Conservation (phyloP, 2,329 filamentous ascomycete species). For the Alternaria consortialis region DNA sequence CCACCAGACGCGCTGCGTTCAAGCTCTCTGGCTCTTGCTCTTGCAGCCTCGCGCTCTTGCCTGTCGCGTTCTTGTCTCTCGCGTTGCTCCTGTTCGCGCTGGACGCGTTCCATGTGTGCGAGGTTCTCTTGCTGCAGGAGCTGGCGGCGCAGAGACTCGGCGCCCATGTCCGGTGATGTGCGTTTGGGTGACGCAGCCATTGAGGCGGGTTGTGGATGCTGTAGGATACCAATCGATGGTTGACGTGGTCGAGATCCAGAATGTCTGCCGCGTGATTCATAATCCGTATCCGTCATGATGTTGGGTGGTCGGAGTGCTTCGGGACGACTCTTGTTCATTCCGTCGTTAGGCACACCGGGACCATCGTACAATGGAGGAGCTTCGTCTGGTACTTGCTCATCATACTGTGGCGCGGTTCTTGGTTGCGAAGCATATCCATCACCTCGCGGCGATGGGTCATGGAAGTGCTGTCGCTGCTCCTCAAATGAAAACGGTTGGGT, state of each 20-base stretch:
- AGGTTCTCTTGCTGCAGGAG: conserved; percentile 46
- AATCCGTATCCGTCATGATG: conserved; percentile 35
- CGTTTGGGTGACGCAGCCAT: conserved; percentile 52
- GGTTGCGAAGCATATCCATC: conserved; percentile 17
- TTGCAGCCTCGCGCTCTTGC: conserved; percentile 39
- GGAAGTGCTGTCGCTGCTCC: conserved; percentile 23
- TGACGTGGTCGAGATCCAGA: conserved; percentile 41
- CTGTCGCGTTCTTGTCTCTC: conserved; percentile 37
- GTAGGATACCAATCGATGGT: conserved; percentile 44
- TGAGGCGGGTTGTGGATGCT: conserved; percentile 50
- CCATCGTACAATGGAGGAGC: conserved; percentile 48
- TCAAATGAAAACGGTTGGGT: conserved; percentile 17
- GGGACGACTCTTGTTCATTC: conserved; percentile 42
- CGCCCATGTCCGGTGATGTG: conserved; percentile 49
- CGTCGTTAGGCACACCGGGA: conserved; percentile 39
- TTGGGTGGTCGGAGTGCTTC: conserved; percentile 42
- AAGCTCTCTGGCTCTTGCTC: conserved; percentile 45
- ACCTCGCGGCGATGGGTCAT: conserved; percentile 16
- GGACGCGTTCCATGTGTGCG: conserved; percentile 43
- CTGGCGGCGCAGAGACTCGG: conserved; percentile 47
- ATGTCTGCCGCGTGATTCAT: conserved; percentile 22
- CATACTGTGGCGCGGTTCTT: conserved; percentile 26
- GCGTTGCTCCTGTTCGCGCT: conserved; percentile 40
- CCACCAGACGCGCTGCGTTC: conserved; percentile 48
- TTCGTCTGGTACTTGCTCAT: conserved; percentile 37